Percentiles rank a stretch among this genome's conserved stretches.
phyloP scores from a whole-genome alignment of 1,284 basidiomycete species.

The Microbotryum intermedium region DNA sequence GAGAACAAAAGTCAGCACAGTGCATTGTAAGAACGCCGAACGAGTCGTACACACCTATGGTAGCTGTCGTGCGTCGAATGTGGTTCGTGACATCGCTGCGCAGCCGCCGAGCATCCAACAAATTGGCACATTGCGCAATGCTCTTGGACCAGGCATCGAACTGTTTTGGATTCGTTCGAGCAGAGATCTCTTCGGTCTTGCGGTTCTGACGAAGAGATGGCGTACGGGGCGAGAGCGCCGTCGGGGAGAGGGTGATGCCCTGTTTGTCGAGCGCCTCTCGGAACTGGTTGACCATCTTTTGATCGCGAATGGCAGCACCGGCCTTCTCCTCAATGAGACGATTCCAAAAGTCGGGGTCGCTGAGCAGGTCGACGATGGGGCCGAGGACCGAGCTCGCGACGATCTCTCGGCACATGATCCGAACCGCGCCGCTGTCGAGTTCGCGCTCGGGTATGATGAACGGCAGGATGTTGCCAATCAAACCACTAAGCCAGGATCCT shows the following conservation, averaged over 20 bases:
- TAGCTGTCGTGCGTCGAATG: slow-evolving; percentile 63
- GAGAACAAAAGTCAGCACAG: background rate
- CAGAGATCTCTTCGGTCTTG: slow-evolving; percentile 31
- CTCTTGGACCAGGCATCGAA: slow-evolving; percentile 83
- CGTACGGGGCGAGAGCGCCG: background rate
- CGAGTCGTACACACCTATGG: slow-evolving; percentile 35
- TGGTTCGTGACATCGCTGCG: slow-evolving; percentile 84
- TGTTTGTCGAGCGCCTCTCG: slow-evolving; percentile 43
- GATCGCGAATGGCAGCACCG: slow-evolving; percentile 78
- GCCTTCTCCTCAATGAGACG: slow-evolving; percentile 83
- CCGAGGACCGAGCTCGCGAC: slow-evolving; percentile 70
- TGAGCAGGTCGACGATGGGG: slow-evolving; percentile 81
- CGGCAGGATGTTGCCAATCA: slow-evolving; percentile 63
- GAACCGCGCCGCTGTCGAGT: slow-evolving; percentile 58
- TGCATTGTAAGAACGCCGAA: background rate
- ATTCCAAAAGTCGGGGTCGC: slow-evolving; percentile 97
- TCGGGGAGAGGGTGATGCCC: slow-evolving; percentile 1
- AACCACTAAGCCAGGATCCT: slow-evolving; percentile 65
- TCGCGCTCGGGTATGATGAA: slow-evolving; percentile 66
- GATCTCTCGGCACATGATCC: slow-evolving; percentile 70
- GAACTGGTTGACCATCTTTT: slow-evolving; percentile 49
- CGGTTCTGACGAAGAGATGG: background rate
- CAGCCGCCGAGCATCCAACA: slow-evolving; percentile 77
- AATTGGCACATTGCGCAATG: slow-evolving; percentile 66
- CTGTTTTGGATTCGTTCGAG: slow-evolving; percentile 48